Conservation (phyloP, 1,284 basidiomycete genomes). For the Xerocomus amazonicus region DNA sequence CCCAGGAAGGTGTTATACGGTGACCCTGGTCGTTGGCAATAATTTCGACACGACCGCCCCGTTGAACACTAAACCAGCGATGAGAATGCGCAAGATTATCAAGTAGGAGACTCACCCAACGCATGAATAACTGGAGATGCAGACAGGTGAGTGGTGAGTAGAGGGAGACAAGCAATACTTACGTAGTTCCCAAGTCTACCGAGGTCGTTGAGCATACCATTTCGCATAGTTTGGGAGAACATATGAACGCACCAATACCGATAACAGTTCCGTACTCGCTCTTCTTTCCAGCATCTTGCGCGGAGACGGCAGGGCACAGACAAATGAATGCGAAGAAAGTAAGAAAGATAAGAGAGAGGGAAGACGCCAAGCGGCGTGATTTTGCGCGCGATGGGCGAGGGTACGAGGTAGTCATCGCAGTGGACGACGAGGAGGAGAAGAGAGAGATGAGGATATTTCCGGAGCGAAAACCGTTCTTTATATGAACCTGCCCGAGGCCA, state of each 20-base stretch:
- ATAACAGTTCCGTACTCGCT: conserved; percentile 88
- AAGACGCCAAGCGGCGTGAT: conserved; percentile 56
- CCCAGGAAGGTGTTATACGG: conserved; percentile 96
- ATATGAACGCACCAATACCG: conserved; percentile 77
- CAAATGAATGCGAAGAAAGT: conserved; percentile 62
- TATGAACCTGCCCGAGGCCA: conserved; percentile 22
- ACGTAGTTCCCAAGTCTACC: conserved; percentile 79
- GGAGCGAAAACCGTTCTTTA: conserved; percentile 19
- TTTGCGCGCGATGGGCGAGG: conserved; percentile 54
- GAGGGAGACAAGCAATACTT: conserved; percentile 26
- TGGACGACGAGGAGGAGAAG: conserved; percentile 15
- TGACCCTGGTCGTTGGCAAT: conserved; percentile 98
- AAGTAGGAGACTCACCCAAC: conserved; percentile 52
- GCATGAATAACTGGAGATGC: conserved; percentile 60
- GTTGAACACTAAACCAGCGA: conserved; percentile 68
- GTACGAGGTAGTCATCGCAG: conserved; percentile 37
- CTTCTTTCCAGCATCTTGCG: conserved; percentile 49
- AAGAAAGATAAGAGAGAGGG: conserved; percentile 62
- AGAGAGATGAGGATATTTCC: conserved; percentile 3
- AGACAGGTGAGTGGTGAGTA: conserved; percentile 19
- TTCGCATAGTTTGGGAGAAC: background rate
- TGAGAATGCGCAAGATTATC: background rate
- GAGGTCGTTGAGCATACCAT: conserved; percentile 17
- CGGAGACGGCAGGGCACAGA: conserved; percentile 56
- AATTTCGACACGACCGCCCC: conserved; percentile 91